Conservation (phyloP, 352 stramenopile species). For the Pythium brachiatum region DNA sequence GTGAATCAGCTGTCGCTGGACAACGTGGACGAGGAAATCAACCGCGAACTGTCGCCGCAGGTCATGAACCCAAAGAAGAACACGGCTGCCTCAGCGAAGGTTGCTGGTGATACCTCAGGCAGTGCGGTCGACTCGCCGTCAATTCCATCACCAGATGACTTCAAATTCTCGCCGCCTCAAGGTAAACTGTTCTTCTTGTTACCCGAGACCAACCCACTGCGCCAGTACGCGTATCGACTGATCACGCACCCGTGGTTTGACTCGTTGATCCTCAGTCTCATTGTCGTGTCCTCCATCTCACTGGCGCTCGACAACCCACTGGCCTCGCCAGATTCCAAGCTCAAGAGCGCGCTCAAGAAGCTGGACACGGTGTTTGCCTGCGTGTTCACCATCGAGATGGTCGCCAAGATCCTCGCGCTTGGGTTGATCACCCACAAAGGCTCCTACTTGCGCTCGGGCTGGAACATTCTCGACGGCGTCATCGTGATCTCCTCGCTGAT, state of each 20-base stretch:
- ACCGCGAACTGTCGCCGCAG: conserved; percentile 26
- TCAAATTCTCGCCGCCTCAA: conserved; percentile 17
- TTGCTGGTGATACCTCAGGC: not conserved
- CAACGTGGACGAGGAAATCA: conserved; percentile 39
- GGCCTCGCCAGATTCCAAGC: conserved; percentile 39
- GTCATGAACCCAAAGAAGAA: not conserved
- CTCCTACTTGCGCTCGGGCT: conserved; percentile 80
- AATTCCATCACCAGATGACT: not conserved
- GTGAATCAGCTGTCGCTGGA: conserved; percentile 28
- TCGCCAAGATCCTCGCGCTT: conserved; percentile 86
- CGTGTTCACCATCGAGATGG: conserved; percentile 88
- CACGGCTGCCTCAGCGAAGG: not conserved
- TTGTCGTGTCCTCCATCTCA: conserved; percentile 76
- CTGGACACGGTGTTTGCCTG: conserved; percentile 76
- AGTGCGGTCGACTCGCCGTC: no score
- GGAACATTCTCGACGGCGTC: conserved; percentile 89
- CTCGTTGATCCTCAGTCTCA: conserved; percentile 74
- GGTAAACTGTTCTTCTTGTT: conserved; percentile 54
- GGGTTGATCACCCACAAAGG: conserved; percentile 65
- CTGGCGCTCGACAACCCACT: conserved; percentile 89
- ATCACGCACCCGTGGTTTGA: conserved; percentile 80
- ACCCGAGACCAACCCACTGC: conserved; percentile 35
- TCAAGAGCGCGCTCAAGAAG: conserved; percentile 43
- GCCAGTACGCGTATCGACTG: conserved; percentile 38
- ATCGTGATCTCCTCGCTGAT: conserved; percentile 86